Base-by-base conservation (phyloP, 2,329 filamentous ascomycete species). In the Trichoderma sp. region DNA sequence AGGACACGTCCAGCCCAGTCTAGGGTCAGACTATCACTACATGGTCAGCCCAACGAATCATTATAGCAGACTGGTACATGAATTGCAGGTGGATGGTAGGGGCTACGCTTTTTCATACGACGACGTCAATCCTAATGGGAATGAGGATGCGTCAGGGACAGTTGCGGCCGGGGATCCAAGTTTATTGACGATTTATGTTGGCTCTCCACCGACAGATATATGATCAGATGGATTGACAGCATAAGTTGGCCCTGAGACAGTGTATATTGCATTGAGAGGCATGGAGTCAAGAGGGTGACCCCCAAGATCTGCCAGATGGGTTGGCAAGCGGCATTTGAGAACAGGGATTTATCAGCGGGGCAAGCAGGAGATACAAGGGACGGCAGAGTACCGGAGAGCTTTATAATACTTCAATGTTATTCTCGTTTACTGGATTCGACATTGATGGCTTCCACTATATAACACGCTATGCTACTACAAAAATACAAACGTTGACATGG, bases 21-120 rank as follows among this genome's bases (percentile, higher is more conserved):
- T 84, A 0, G 68, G 75, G 5, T 73, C 78, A 0, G 73, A 75
- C n/a, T 71, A 72, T 30, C 88, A 87, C 78, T 88, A 88, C 77
- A 78, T 77, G 3, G 72, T 32, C n/a, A 74, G 79, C 59, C 82
- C 84, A 0, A 85, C 84, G 12, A 84, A 80, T 75, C 89, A 91
- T 76, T 92, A 91, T 76, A 82, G 87, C 34, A 82, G 88, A 9
- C 82, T 92, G 50, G 84, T 92, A 3, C 90, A 92, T 78, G 79
- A 84, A 47, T 84, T 87, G 64, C 88, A 91, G 80, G 76, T 85
- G 5, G 88, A 91, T 77, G 85, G 85, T 1, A 81, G 83, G 58
- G 90, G 90, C 0, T 92, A 92, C 76, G 87, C 88, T 0, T 92
- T 92, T 76, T 84, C 90, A 0, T 92, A 91, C 74, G 90, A 92